A percentile compares a stretch with the other conserved stretches of the same genome.
Conservation (phyloP, 495 filamentous ascomycete genomes). For the Daldinia childiae region DNA sequence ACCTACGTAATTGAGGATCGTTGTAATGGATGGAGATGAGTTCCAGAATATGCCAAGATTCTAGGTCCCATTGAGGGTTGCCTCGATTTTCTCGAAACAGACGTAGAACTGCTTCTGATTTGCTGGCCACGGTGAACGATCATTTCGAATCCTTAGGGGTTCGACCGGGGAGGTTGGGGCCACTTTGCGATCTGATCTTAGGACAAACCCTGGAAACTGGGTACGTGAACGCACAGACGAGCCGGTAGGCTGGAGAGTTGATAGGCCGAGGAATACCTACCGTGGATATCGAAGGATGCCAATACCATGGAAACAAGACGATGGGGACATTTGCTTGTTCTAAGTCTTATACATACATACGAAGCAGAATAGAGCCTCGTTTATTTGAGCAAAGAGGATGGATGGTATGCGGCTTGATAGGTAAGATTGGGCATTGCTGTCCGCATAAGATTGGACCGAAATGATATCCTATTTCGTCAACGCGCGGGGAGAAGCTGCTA, state of each 20-base stretch:
- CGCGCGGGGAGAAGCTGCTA: conserved; percentile 19
- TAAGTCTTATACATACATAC: conserved; percentile 9
- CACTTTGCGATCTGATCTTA: conserved; percentile 41
- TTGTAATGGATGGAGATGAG: conserved; percentile 34
- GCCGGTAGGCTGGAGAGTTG: conserved; percentile 28
- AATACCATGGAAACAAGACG: conserved; percentile 12
- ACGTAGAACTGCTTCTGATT: conserved; percentile 35
- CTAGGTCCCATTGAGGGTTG: conserved; percentile 37
- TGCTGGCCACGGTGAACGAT: conserved; percentile 33
- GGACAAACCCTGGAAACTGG: conserved; percentile 32
- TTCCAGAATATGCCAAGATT: conserved; percentile 45
- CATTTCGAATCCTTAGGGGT: conserved; percentile 42
- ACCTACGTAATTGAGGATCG: conserved; percentile 35
- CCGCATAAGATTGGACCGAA: conserved; percentile 29
- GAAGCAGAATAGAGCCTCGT: conserved; percentile 11
- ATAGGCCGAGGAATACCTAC: conserved; percentile 33
- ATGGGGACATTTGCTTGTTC: background rate
- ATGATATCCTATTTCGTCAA: conserved; percentile 23
- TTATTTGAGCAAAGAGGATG: conserved; percentile 19
- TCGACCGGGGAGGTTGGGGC: conserved; percentile 35
- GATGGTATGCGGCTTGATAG: conserved; percentile 27
- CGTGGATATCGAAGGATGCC: conserved; percentile 22
- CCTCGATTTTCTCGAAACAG: conserved; percentile 43
- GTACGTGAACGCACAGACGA: conserved; percentile 34
- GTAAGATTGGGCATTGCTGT: conserved; percentile 28